A percentile compares a stretch with the other conserved stretches of the same genome.
Evolutionary conservation across 257 asterid species (phyloP).

Genomic region (Solanum commersonii): DNA sequence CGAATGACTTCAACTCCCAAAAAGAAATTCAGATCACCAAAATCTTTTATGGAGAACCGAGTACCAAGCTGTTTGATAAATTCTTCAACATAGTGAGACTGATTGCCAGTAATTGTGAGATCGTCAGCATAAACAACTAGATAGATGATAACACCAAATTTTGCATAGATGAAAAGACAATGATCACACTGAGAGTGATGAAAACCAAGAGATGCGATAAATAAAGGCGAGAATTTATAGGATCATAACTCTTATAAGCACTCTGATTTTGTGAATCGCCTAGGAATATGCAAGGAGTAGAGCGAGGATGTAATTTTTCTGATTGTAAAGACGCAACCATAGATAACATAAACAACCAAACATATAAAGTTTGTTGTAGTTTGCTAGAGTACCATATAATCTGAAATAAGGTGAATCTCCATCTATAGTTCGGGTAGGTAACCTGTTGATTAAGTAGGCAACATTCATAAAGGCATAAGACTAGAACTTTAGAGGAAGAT

Average conservation of each 20-base stretch:
- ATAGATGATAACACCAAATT: background rate
- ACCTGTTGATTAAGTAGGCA: background rate
- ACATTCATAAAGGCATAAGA: background rate
- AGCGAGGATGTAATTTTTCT: background rate
- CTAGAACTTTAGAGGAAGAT: background rate
- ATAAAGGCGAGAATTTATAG: background rate
- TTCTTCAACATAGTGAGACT: no score
- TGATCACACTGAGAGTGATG: background rate
- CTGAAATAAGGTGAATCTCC: background rate
- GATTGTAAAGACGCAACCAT: background rate
- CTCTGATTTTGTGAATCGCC: background rate
- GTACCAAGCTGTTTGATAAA: background rate
- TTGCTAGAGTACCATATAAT: background rate
- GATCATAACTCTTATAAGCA: background rate
- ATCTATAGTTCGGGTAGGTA: background rate
- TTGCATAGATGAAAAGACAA: background rate
- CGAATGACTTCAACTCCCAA: background rate
- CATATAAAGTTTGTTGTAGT: background rate
- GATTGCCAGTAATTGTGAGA: background rate
- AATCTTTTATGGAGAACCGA: background rate
- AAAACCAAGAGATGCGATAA: background rate
- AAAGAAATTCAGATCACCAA: background rate
- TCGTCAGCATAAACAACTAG: background rate
- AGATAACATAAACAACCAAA: background rate
- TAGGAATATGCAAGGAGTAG: background rate